Base-by-base conservation (phyloP, 1,139 yeast genomes). In the Lodderomyces elongisporus region DNA sequence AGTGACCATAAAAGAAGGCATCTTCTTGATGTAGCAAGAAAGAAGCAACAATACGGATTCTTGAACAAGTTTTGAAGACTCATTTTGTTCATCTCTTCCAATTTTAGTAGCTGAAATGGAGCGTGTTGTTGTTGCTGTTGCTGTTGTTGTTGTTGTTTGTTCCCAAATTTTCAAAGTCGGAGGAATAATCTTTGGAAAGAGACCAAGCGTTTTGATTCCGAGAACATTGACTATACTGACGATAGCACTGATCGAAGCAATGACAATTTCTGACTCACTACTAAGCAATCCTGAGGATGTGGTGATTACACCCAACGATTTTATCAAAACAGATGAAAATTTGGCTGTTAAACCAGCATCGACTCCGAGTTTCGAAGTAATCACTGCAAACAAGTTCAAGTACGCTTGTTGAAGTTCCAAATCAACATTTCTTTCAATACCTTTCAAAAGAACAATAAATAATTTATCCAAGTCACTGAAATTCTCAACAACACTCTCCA, bases 141-240 rank as follows among this genome's bases (percentile, higher is more conserved):
- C 10, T 8, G 7, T 20, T 10, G 22, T 8, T 10, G 22, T 20
- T 38, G 36, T 1, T 3, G 64, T 51, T 1, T 46, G 31, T 27
- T 57, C 53, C 65, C 85, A 81, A 30, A 85, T 70, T 26, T 65
- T 60, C 40, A 87, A 68, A 6, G 85, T 68, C 10, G 85, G 85
- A 10, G 91, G 88, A 39, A 91, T 76, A 48, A 89, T 79, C 56
- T 79, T 81, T 21, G 95, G 85, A 67, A 87, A 85, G 49, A 71
- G 76, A 5, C 95, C 93, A 55, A 91, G 82, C 39, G 82, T 71
- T 50, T 87, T 84, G 17, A 94, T 91, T 30, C 98, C 98, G 33
- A 89, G 60, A 13, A 77, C 72, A 36, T 79, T 76, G 35, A 85
- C 73, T 37, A 85, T 62, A 41, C 80, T 78, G 35, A 85, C 77